Conservation (phyloP, 164 flowering plant species). For the Piper longum region DNA sequence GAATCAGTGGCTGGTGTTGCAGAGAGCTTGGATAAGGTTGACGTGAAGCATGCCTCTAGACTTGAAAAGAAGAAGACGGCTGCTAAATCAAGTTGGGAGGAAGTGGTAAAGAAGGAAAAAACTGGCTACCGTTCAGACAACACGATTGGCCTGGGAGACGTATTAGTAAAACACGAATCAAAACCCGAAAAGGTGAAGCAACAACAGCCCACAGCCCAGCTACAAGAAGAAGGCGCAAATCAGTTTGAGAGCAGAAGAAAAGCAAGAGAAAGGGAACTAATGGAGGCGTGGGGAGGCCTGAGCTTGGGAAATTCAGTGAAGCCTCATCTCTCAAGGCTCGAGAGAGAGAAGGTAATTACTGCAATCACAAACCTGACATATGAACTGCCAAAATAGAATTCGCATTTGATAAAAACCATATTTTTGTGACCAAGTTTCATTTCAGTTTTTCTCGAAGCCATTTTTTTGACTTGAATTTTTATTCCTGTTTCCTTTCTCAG, state of each 20-base stretch:
- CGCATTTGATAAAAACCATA: not conserved
- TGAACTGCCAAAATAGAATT: too few relatives aligned
- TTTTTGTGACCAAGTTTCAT: too few relatives aligned
- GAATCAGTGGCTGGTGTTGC: not conserved
- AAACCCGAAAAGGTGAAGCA: constrained; percentile 53
- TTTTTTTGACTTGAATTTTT: not conserved
- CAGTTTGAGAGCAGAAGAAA: constrained; percentile 29
- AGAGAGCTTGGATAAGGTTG: constrained; percentile 10
- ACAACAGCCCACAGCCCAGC: constrained; percentile 23
- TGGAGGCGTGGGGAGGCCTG: constrained; percentile 87
- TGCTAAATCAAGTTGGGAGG: constrained; percentile 6
- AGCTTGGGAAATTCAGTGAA: constrained; percentile 66
- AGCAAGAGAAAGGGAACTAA: constrained; percentile 67
- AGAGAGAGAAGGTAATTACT: constrained; percentile 59
- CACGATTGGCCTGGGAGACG: constrained; percentile 37
- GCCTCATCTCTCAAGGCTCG: constrained; percentile 71
- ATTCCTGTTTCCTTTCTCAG: constrained; percentile 17
- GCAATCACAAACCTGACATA: not conserved
- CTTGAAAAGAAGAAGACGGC: constrained; percentile 20
- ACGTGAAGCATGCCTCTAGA: constrained; percentile 9
- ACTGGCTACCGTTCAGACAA: constrained; percentile 17
- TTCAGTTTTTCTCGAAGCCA: too few relatives aligned
- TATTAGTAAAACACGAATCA: constrained; percentile 51
- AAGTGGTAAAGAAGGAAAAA: constrained; percentile 15
- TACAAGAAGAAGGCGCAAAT: constrained; percentile 15